Percentiles rank a stretch among this genome's conserved stretches.
phyloP scores from a whole-genome alignment of 257 asterid species.

The Fraxinus pennsylvanica region DNA sequence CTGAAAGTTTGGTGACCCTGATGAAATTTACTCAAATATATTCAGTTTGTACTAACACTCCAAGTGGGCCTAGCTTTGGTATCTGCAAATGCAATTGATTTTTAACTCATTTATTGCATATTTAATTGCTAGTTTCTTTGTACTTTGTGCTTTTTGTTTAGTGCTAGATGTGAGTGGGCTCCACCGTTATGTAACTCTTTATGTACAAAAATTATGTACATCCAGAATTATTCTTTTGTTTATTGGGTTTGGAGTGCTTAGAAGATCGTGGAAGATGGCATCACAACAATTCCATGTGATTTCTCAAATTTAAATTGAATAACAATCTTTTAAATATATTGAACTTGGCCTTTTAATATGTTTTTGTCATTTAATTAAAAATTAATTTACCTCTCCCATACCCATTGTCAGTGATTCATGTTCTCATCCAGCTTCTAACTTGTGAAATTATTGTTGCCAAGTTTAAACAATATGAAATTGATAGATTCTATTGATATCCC shows the following conservation, averaged over 20 bases:
- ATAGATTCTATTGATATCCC: neutral
- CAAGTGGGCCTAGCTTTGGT: conserved; percentile 21
- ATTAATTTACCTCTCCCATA: neutral
- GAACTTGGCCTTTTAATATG: neutral
- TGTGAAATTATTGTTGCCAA: neutral
- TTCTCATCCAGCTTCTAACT: neutral
- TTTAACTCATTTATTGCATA: conserved; percentile 18
- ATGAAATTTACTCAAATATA: neutral
- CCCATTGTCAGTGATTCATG: neutral
- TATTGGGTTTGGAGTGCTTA: conserved; percentile 29
- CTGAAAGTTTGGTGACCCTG: neutral
- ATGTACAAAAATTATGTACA: no score
- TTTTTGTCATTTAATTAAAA: neutral
- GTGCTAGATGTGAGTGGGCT: no score
- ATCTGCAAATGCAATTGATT: conserved; percentile 30
- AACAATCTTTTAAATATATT: neutral
- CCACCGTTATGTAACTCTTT: no score
- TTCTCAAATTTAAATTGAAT: conserved; percentile 17
- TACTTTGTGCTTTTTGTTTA: conserved; percentile 27
- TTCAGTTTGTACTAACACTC: neutral
- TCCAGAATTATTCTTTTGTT: neutral
- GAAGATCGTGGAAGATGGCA: conserved; percentile 54
- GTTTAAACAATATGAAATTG: neutral
- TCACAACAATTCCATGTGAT: conserved; percentile 46
- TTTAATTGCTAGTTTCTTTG: conserved; percentile 24